Percentiles rank a stretch among this genome's conserved stretches.
Conservation (phyloP, 106 monocot genomes). For the Gastrodia elata region DNA sequence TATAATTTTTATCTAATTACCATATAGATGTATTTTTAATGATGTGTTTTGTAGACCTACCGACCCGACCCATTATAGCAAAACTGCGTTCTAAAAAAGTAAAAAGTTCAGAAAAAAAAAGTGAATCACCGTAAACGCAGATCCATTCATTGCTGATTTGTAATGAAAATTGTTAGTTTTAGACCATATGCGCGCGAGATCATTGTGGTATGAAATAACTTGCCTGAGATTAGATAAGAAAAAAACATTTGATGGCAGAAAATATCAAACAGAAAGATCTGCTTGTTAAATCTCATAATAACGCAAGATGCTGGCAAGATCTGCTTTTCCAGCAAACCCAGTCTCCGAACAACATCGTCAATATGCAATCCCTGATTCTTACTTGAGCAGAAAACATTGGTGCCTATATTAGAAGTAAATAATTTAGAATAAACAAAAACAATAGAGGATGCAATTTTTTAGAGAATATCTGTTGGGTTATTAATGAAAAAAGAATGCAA, state of each 20-base stretch:
- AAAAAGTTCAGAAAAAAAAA: background rate
- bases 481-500: too few relatives aligned
- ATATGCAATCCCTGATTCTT: conserved; percentile 47
- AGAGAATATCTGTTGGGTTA: too few relatives aligned
- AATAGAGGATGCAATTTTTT: too few relatives aligned
- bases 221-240: conserved; percentile 52
- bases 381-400: background rate
- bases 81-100: background rate
- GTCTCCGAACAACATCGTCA: conserved; percentile 39
- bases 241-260: background rate
- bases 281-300: background rate
- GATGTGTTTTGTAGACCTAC: too few relatives aligned
- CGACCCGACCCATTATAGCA: too few relatives aligned
- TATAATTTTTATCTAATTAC: too few relatives aligned
- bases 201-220: conserved; percentile 56
- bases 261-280: background rate
- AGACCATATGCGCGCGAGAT: conserved; percentile 66
- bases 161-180: conserved; percentile 66
- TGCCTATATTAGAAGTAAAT: background rate
- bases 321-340: conserved; percentile 29
- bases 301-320: conserved; percentile 29
- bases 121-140: background rate
- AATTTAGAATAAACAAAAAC: background rate
- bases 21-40: too few relatives aligned
- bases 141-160: conserved; percentile 28